Evolutionary conservation across 2,329 filamentous ascomycete genomes (phyloP), one percentile per base, ranked within the genome.

Genomic region (Neonectria coccinea): DNA sequence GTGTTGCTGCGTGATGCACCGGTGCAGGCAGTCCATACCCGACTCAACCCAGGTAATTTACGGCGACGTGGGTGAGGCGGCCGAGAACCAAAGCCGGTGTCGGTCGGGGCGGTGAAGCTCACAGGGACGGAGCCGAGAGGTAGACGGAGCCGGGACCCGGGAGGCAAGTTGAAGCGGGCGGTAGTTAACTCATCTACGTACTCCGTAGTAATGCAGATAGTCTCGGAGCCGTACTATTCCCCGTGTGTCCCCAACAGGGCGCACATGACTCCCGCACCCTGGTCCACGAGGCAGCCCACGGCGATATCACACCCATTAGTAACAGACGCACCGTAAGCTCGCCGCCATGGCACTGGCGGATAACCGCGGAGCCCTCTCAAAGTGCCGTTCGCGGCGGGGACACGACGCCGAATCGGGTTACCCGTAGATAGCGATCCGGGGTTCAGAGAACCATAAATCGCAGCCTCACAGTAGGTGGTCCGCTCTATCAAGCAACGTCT

Each of bases 371-470:
- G 36, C 18, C 39, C 45, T 33, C 5, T 20, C 3, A 31, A 45
- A 50, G 59, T 62, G 59, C 50, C 53, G 25, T 33, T 16, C 27
- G 18, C 52, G 36, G 53, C 39, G 59, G 52, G 52, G 16, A 4
- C 14, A 18, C 27, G 39, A 45, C 29, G 36, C 53, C 59, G 9
- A 51, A 62, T 62, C 20, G 18, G 59, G 59, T 59, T 54, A 62
- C 45, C 16, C 45, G 5, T 45, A 50, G 52, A 56, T 56, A 56
- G 45, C 52, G 52, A 62, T 56, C 53, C 53, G 53, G 52, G 59
- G 59, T 56, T 51, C 53, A 31, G 45, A 56, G 36, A 47, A 62
- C 27, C 53, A 62, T 62, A 62, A 62, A 62, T 56, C 59, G 45
- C 41, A 62, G 53, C 59, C 47, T 62, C 45, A 51, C 36, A 56